phyloP scores from a whole-genome alignment of 1,139 yeast species.

The Yamadazyma songkhlaensis region DNA sequence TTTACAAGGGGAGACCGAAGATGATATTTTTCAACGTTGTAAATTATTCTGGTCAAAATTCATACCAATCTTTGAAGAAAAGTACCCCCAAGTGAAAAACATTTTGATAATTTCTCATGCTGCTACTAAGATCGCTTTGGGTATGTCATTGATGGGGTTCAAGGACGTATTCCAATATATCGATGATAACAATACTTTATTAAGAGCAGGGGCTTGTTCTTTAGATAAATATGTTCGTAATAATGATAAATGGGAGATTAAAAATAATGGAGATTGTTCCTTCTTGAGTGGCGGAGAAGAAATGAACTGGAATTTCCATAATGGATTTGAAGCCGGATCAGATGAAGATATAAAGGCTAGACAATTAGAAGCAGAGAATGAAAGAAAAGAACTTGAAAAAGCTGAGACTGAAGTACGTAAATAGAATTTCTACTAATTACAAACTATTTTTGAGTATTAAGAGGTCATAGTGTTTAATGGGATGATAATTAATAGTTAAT shows the following conservation, averaged over 20 bases:
- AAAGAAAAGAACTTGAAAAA: conserved; percentile 12
- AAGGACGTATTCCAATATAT: conserved; percentile 47
- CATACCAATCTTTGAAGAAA: conserved; percentile 48
- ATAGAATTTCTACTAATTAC: conserved; percentile 5
- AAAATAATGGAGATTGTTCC: conserved; percentile 65
- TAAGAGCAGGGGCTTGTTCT: conserved; percentile 49
- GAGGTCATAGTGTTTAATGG: neutral
- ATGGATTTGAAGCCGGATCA: conserved; percentile 71
- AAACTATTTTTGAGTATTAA: too few species aligned
- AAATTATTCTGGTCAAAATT: conserved; percentile 47
- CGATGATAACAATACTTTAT: conserved; percentile 32
- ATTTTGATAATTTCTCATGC: conserved; percentile 76
- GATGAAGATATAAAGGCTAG: conserved; percentile 66
- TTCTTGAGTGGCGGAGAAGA: conserved; percentile 77
- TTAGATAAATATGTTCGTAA: conserved; percentile 32
- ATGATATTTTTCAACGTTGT: conserved; percentile 59
- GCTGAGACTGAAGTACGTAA: conserved; percentile 37
- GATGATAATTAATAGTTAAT: too few species aligned
- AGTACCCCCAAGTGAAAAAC: conserved; percentile 53
- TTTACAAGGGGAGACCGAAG: conserved; percentile 61
- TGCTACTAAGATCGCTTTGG: conserved; percentile 77
- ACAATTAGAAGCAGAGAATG: conserved; percentile 20
- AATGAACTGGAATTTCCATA: conserved; percentile 84
- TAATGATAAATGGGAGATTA: conserved; percentile 49
- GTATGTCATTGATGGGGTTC: conserved; percentile 60